Evolutionary conservation across 768 basidiomycete species (phyloP).

Genomic region (Termitomyces titanicus): DNA sequence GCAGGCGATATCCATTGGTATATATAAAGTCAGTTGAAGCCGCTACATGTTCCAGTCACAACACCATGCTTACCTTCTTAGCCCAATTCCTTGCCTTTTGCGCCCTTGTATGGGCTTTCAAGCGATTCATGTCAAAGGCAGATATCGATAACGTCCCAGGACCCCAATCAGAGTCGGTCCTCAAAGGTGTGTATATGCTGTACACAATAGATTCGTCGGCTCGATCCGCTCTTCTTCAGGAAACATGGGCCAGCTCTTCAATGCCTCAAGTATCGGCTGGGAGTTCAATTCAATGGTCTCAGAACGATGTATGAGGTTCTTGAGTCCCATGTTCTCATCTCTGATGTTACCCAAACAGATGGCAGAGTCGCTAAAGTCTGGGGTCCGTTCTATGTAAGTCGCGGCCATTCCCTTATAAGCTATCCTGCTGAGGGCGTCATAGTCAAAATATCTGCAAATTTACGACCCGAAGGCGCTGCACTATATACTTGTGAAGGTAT

Average conservation of each 20-base stretch:
- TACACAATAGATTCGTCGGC: not conserved
- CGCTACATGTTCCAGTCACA: not conserved
- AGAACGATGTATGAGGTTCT: slow-evolving; percentile 6
- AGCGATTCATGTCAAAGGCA: slow-evolving; percentile 13
- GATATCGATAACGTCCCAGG: slow-evolving; percentile 33
- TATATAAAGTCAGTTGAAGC: not conserved
- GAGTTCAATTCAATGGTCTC: slow-evolving; percentile 13
- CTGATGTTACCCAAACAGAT: not conserved
- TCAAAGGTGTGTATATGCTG: slow-evolving; percentile 21
- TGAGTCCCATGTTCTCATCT: not conserved
- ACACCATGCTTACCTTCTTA: slow-evolving; percentile 5
- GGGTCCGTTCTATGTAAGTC: slow-evolving; percentile 3
- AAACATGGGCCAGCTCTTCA: slow-evolving; percentile 15
- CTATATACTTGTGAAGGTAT: slow-evolving; percentile 31
- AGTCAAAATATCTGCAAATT: slow-evolving; percentile 28
- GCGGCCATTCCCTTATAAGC: too few relatives aligned
- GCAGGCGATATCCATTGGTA: not conserved
- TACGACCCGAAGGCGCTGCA: slow-evolving; percentile 35
- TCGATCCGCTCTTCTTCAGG: slow-evolving; percentile 3
- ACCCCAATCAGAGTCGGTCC: slow-evolving; percentile 24
- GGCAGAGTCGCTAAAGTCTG: slow-evolving; percentile 1
- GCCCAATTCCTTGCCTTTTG: not conserved
- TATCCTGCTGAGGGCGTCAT: not conserved
- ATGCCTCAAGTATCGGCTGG: slow-evolving; percentile 9
- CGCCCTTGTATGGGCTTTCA: slow-evolving; percentile 9